Conservation (phyloP, 176 grass and related monocot species). For the Paspalum notatum region DNA sequence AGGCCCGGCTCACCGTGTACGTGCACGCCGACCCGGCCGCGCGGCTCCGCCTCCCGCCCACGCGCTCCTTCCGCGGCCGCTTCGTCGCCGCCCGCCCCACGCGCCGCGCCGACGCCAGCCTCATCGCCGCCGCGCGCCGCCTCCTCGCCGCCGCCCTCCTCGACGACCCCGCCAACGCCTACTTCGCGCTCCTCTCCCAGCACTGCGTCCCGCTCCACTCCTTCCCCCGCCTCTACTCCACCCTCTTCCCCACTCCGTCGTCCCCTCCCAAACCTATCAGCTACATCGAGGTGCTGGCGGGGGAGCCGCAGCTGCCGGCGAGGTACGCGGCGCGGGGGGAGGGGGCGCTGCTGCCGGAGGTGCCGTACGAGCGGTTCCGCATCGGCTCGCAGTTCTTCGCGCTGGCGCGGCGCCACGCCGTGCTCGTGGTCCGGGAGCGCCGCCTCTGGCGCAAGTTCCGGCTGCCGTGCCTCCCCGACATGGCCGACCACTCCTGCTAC, state of each 20-base stretch:
- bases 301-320: conserved; percentile 56
- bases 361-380: conserved; percentile 74
- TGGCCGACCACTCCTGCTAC: conserved; percentile 55
- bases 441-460: conserved; percentile 87
- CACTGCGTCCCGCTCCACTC: conserved; percentile 81
- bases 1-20: conserved; percentile 53
- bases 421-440: conserved; percentile 70
- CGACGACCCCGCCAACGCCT: conserved; percentile 76
- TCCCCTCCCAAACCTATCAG: neutral
- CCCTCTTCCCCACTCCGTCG: conserved; percentile 22
- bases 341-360: conserved; percentile 72
- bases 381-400: conserved; percentile 92
- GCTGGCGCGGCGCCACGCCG: conserved; percentile 71
- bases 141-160: conserved; percentile 67
- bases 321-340: conserved; percentile 76
- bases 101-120: conserved; percentile 65
- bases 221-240: conserved; percentile 57
- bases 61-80: conserved; percentile 56
- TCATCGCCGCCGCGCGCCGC: conserved; percentile 74
- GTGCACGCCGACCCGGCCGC: conserved; percentile 71
- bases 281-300: conserved; percentile 93
- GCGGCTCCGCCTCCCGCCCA: conserved; percentile 27
- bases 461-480: conserved; percentile 55
- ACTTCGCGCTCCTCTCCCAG: conserved; percentile 78
- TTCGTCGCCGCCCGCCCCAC: conserved; percentile 73